Evolutionary conservation across 257 asterid genomes (phyloP).

Genomic region (Jaltomata sinuosa): DNA sequence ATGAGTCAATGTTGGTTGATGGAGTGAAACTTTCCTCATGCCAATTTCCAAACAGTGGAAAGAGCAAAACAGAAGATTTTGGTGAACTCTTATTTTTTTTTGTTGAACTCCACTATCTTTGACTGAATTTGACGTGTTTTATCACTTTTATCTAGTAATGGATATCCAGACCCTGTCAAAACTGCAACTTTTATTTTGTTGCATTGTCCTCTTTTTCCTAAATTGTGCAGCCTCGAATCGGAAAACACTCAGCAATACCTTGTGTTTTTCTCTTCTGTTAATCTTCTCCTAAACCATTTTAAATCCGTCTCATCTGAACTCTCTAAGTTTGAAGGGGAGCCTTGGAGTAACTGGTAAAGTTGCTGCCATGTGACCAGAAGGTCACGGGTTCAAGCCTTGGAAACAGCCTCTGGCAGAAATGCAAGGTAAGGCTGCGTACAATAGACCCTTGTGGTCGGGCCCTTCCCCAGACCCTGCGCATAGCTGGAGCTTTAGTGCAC

Average conservation of each 20-base stretch:
- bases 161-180: background rate
- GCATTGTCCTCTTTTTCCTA: background rate
- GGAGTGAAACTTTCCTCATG: background rate
- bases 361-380: too few species aligned
- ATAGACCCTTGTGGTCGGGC: too few species aligned
- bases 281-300: background rate
- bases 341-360: too few species aligned
- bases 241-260: background rate
- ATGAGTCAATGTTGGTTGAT: constrained; percentile 1
- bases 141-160: background rate
- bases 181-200: background rate
- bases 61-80: background rate
- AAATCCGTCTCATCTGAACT: background rate
- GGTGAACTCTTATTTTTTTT: too few species aligned
- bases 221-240: background rate
- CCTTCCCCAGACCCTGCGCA: too few species aligned
- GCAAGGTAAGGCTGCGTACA: too few species aligned
- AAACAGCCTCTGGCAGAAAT: too few species aligned
- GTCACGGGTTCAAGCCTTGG: too few species aligned
- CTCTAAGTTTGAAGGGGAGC: too few species aligned
- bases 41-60: background rate
- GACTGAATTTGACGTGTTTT: background rate
- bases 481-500: too few species aligned
- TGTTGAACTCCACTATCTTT: background rate
- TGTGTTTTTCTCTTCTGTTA: background rate